These are phyloP conservation scores for Xylaria arbuscula DNA, from an alignment of 2,329 filamentous ascomycete genomes.

Conservation along the genomic window DNA sequence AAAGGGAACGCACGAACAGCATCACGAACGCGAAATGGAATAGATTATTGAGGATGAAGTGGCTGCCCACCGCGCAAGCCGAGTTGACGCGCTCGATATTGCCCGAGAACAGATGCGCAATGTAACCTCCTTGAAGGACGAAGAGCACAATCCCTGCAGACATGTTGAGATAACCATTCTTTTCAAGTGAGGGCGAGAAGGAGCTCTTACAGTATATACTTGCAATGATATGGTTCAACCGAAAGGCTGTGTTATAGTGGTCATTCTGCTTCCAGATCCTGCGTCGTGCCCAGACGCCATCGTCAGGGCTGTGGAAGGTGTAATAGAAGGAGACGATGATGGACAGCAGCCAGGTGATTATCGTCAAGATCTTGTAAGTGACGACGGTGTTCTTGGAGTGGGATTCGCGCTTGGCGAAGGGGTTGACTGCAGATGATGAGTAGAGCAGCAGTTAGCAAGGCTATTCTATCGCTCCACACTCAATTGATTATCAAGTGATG, in stretches of 20 bases:
- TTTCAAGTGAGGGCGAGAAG: constrained; percentile 13
- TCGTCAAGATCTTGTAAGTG: constrained; percentile 80
- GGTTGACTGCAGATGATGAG: constrained; percentile 68
- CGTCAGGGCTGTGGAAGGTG: constrained; percentile 70
- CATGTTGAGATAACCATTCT: constrained; percentile 2
- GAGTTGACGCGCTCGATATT: constrained; percentile 71
- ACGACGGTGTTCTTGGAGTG: constrained; percentile 71
- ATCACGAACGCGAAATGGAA: constrained; percentile 84
- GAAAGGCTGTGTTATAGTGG: constrained; percentile 76
- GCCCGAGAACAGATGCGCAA: constrained; percentile 78
- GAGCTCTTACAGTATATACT: constrained; percentile 76
- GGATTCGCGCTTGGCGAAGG: constrained; percentile 77
- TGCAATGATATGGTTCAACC: constrained; percentile 72
- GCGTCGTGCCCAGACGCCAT: constrained; percentile 67
- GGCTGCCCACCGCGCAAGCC: constrained; percentile 80
- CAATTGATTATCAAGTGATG: neutral
- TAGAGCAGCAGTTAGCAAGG: constrained; percentile 23
- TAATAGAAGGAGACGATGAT: constrained; percentile 81
- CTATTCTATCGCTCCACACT: neutral
- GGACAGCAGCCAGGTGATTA: constrained; percentile 79
- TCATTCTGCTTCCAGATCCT: constrained; percentile 82
- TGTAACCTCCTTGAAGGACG: constrained; percentile 79
- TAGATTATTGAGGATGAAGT: constrained; percentile 89
- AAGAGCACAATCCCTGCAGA: constrained; percentile 74
- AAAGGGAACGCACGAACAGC: constrained; percentile 81